phyloP scores from a whole-genome alignment of 495 filamentous ascomycete species.

The Chaetomium fimeti region DNA sequence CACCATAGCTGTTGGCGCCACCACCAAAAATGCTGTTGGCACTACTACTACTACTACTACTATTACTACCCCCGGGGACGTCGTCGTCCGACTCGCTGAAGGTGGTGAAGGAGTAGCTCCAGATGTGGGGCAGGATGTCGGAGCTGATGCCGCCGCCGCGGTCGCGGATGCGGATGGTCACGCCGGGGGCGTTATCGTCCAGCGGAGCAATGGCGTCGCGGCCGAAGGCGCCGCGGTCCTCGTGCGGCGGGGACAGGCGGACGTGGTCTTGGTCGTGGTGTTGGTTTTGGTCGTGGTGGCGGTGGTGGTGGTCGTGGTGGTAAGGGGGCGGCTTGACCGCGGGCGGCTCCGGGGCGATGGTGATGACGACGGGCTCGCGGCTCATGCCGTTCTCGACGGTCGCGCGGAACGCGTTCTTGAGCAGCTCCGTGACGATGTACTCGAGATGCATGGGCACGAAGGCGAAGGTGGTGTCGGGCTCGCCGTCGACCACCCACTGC shows the following conservation, averaged over 20 bases:
- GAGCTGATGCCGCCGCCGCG: slow-evolving; percentile 89
- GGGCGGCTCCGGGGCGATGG: slow-evolving; percentile 82
- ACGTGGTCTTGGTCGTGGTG: slow-evolving; percentile 53
- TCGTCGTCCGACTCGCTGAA: slow-evolving; percentile 69
- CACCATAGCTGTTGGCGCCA: neutral
- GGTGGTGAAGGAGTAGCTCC: slow-evolving; percentile 95
- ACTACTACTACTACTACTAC: neutral
- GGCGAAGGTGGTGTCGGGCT: slow-evolving; percentile 77
- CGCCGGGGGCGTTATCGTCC: slow-evolving; percentile 69
- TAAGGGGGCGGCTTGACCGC: neutral
- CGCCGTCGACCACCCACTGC: slow-evolving; percentile 73
- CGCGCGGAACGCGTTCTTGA: slow-evolving; percentile 96
- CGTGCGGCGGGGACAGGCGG: slow-evolving; percentile 73
- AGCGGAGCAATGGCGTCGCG: slow-evolving; percentile 53
- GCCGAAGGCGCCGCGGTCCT: slow-evolving; percentile 49
- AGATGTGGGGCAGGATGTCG: slow-evolving; percentile 79
- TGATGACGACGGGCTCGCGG: slow-evolving; percentile 81
- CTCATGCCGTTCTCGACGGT: slow-evolving; percentile 79
- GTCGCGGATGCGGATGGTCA: slow-evolving; percentile 93
- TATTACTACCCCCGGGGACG: slow-evolving; percentile 29
- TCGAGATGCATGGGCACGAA: slow-evolving; percentile 94
- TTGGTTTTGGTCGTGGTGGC: slow-evolving; percentile 15
- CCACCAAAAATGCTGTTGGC: neutral
- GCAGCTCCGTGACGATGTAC: slow-evolving; percentile 92
- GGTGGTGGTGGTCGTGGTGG: neutral